Percentiles rank a stretch among this genome's conserved stretches.
Evolutionary conservation across 768 basidiomycete genomes (phyloP).

Genomic region (Mycena maculata): DNA sequence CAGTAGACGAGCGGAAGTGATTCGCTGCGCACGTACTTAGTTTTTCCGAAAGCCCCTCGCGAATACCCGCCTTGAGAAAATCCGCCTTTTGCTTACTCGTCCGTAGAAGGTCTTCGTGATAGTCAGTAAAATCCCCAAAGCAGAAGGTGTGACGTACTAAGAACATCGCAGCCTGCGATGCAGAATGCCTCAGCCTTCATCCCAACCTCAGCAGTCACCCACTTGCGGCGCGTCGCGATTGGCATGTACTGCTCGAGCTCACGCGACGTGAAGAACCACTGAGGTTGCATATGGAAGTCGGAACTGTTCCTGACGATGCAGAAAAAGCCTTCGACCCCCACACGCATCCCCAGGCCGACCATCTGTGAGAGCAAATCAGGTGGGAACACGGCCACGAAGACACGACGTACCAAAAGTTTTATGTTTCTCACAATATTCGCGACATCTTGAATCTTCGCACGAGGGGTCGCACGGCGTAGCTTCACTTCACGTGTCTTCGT

Average conservation of each 20-base stretch:
- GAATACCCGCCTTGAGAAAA: slow-evolving; percentile 4
- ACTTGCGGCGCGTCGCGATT: slow-evolving; percentile 23
- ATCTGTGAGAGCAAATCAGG: slow-evolving; percentile 1
- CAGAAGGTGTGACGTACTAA: slow-evolving; percentile 6
- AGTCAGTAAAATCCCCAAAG: not conserved
- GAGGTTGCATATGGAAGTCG: slow-evolving; percentile 29
- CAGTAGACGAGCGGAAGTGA: too few relatives aligned
- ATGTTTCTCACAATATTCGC: slow-evolving; percentile 4
- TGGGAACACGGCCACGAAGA: not conserved
- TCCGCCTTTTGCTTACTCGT: not conserved
- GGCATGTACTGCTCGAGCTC: slow-evolving; percentile 31
- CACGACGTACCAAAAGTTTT: slow-evolving; percentile 13
- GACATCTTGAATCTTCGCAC: slow-evolving; percentile 24
- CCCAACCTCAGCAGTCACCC: slow-evolving; percentile 19
- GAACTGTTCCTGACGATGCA: slow-evolving; percentile 35
- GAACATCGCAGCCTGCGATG: slow-evolving; percentile 21
- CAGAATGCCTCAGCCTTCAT: slow-evolving; percentile 24
- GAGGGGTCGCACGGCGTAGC: slow-evolving; percentile 9
- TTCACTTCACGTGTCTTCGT: not conserved
- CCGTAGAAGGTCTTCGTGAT: not conserved
- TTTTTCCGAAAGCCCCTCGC: not conserved
- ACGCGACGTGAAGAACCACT: slow-evolving; percentile 36
- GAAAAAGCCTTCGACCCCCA: slow-evolving; percentile 38
- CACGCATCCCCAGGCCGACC: slow-evolving; percentile 21
- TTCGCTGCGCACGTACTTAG: not conserved